Base-by-base conservation (phyloP, 768 basidiomycete species). In the Boletus patriciae region DNA sequence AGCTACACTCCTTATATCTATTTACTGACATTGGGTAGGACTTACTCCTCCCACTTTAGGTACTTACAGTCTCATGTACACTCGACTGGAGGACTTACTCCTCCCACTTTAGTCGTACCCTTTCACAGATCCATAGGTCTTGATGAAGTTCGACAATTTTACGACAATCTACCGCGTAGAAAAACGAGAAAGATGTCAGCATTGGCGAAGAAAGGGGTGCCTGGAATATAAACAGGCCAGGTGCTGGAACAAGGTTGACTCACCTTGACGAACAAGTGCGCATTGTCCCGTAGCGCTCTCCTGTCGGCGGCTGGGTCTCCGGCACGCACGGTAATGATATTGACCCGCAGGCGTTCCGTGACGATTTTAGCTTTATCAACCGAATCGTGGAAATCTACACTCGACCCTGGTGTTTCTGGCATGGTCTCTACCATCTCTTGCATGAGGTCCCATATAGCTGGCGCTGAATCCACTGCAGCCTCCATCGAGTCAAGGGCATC, bases 231-330 rank as follows among this genome's bases (percentile, higher is more conserved):
- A 53, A 46, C 23, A 7, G 19, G 8, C 8, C 25, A n/a, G 18
- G 16, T 13, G 18, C 6, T 31, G 15, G 40, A 8, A n/a, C 4
- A 31, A 37, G 11, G 1, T 21, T 21, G 19, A 62, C 70, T 64
- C 66, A 91, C 92, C 81, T 91, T 94, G 56, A 91, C 82, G 66
- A 97, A 95, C 47, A 80, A 57, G 67, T 88, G 86, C 1, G 90
- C 90, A 62, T 92, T 85, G 55, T 92, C 88, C 40, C 86, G 85
- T 49, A 95, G 72, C 16, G 81, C 73, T 65, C 78, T 87, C 60
- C 80, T 77, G 58, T 91, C 84, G 40, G 77, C 76, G 15, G 72
- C 70, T n/a, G 74, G 60, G 45, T 85, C 78, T 54, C 80, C 82
- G 19, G 83, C 80, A 52, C 85, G 82, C 56, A 91, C 75, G 7